Conservation (phyloP, 768 basidiomycete species). For the Pisolithus orientalis region DNA sequence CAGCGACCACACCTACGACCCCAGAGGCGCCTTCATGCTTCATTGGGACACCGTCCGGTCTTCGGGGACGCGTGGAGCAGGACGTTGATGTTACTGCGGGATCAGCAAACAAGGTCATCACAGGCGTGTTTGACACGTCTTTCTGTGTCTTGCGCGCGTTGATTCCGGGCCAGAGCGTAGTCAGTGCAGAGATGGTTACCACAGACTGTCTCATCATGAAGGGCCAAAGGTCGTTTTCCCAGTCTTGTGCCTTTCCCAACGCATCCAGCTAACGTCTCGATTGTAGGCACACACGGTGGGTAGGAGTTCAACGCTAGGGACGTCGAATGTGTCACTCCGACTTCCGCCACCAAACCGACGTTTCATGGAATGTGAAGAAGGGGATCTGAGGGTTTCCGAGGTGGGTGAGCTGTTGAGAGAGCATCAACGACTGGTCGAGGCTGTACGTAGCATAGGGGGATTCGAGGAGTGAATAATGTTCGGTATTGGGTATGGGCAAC, state of each 20-base stretch:
- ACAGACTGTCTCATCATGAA: conserved; percentile 33
- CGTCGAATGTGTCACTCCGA: conserved; percentile 27
- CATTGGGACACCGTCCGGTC: conserved; percentile 39
- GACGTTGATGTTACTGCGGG: conserved; percentile 74
- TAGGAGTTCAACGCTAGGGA: conserved; percentile 25
- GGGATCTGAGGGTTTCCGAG: conserved; percentile 78
- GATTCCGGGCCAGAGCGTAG: conserved; percentile 40
- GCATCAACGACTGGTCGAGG: conserved; percentile 74
- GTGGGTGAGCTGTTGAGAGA: conserved; percentile 74
- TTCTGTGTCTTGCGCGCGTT: conserved; percentile 83
- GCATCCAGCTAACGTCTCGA: neutral
- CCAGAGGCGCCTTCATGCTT: conserved; percentile 38
- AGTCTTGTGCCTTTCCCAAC: conserved; percentile 12
- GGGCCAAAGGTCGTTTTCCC: conserved; percentile 25
- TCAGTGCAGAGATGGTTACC: conserved; percentile 5
- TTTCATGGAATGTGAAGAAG: conserved; percentile 66
- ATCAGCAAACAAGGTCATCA: conserved; percentile 73
- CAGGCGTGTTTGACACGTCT: conserved; percentile 84
- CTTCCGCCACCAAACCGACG: conserved; percentile 59
- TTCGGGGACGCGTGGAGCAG: conserved; percentile 76
- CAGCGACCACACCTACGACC: conserved; percentile 40
- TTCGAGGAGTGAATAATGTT: conserved; percentile 16
- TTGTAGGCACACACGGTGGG: neutral
- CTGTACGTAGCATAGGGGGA: conserved; percentile 49
- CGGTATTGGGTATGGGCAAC: neutral